These are phyloP conservation scores for Phlegmacium glaucopus DNA, from an alignment of 768 basidiomycete genomes.

Conservation along the genomic window DNA sequence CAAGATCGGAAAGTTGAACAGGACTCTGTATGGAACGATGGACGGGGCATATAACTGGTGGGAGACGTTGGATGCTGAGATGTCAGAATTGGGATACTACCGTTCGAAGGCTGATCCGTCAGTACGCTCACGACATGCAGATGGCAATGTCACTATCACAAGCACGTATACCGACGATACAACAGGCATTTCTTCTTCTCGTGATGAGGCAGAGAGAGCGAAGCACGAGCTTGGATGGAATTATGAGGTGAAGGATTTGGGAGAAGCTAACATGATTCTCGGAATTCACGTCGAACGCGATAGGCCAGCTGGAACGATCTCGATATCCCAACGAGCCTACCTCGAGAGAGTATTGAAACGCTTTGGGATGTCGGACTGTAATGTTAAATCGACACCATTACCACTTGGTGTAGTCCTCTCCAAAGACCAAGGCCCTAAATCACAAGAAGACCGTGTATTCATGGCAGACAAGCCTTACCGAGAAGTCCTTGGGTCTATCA, in stretches of 20 bases:
- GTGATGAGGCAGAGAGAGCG: neutral
- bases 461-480: too few relatives aligned
- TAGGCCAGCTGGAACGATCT: neutral
- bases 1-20: too few relatives aligned
- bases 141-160: neutral
- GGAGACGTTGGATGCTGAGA: too few relatives aligned
- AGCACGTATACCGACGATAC: neutral
- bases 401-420: too few relatives aligned
- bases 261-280: neutral
- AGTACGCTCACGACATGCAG: neutral
- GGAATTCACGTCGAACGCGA: neutral
- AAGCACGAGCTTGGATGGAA: neutral
- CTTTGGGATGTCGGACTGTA: neutral
- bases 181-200: neutral
- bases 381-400: neutral
- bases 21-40: too few relatives aligned
- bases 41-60: too few relatives aligned
- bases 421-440: too few relatives aligned
- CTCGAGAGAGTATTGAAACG: neutral
- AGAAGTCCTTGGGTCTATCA: too few relatives aligned
- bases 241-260: neutral
- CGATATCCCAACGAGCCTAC: neutral
- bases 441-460: too few relatives aligned
- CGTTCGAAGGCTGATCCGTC: neutral
- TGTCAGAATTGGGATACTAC: slow-evolving; percentile 1